Evolutionary conservation across 2,329 filamentous ascomycete species (phyloP).

Genomic region (Sclerotinia subarctica): DNA sequence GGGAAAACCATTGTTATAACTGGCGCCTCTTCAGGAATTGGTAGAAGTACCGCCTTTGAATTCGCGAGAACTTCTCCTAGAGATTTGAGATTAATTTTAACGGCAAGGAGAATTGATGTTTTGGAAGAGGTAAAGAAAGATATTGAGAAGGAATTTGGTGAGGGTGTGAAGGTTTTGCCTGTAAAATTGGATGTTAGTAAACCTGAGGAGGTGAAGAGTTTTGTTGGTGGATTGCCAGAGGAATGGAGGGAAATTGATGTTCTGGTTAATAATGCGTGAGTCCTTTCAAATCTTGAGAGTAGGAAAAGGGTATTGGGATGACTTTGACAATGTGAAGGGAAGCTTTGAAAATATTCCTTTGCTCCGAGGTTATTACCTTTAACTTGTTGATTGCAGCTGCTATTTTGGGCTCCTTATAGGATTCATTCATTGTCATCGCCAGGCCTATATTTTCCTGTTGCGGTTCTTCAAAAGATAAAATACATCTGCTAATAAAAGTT

Average conservation of each 20-base stretch:
- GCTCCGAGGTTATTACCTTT: not conserved
- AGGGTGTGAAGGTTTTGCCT: slow-evolving; percentile 76
- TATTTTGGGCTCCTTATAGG: not conserved
- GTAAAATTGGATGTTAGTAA: slow-evolving; percentile 86
- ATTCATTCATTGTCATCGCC: not conserved
- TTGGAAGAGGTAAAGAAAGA: slow-evolving; percentile 73
- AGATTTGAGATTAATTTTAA: slow-evolving; percentile 78
- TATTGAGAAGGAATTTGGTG: slow-evolving; percentile 72
- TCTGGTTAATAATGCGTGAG: slow-evolving; percentile 93
- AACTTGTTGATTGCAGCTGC: not conserved
- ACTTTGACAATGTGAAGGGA: not conserved
- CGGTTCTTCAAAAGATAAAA: not conserved
- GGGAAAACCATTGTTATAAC: slow-evolving; percentile 93
- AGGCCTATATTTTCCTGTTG: not conserved
- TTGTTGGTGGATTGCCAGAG: slow-evolving; percentile 70
- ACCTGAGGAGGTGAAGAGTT: slow-evolving; percentile 66
- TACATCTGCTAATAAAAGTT: slow-evolving; percentile 17
- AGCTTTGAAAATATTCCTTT: not conserved
- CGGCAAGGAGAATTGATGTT: slow-evolving; percentile 78
- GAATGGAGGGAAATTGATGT: slow-evolving; percentile 85
- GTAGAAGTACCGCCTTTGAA: slow-evolving; percentile 77
- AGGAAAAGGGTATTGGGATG: too few relatives aligned
- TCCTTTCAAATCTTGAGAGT: slow-evolving; percentile 25
- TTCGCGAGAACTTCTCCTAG: slow-evolving; percentile 83
- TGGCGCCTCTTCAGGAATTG: slow-evolving; percentile 91